Percentiles rank a stretch among this genome's conserved stretches.
These are phyloP conservation scores for Sarocladium kiliense DNA, from an alignment of 2,329 filamentous ascomycete species.

Conservation along the genomic window DNA sequence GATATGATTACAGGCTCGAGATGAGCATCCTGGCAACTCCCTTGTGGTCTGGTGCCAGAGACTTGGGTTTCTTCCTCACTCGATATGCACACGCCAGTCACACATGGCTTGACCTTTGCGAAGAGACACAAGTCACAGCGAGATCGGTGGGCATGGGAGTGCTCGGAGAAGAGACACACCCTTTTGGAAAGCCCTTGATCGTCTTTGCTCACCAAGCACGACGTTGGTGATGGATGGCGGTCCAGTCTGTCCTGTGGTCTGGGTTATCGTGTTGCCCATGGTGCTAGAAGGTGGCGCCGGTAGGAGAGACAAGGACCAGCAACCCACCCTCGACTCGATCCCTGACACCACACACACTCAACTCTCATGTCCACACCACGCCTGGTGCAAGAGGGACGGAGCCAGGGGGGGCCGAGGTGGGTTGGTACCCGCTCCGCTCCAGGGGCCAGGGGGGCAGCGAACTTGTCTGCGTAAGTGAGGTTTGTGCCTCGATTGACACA, in stretches of 20 bases:
- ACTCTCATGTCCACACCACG: neutral
- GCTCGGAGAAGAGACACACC: neutral
- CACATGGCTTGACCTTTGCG: neutral
- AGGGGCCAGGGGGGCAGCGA: neutral
- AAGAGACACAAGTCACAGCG: neutral
- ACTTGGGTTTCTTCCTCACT: constrained; percentile 4
- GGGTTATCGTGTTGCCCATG: constrained; percentile 6
- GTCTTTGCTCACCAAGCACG: neutral
- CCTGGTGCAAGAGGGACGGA: neutral
- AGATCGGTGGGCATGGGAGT: neutral
- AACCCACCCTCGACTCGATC: constrained; percentile 6
- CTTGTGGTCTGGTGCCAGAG: constrained; percentile 6
- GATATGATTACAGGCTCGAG: constrained; percentile 3
- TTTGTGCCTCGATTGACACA: neutral
- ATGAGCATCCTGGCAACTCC: neutral
- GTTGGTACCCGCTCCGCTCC: constrained; percentile 2
- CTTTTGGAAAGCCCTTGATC: neutral
- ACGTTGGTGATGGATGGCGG: neutral
- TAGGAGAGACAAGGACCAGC: neutral
- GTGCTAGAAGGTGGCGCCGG: constrained; percentile 3
- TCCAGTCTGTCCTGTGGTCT: neutral
- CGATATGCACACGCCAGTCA: constrained; percentile 1
- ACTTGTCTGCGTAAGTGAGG: neutral
- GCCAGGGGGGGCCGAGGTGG: neutral
- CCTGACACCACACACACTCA: constrained; percentile 6